Base-by-base conservation (phyloP, 2,329 filamentous ascomycete species). In the Clarireedia monteithiana region DNA sequence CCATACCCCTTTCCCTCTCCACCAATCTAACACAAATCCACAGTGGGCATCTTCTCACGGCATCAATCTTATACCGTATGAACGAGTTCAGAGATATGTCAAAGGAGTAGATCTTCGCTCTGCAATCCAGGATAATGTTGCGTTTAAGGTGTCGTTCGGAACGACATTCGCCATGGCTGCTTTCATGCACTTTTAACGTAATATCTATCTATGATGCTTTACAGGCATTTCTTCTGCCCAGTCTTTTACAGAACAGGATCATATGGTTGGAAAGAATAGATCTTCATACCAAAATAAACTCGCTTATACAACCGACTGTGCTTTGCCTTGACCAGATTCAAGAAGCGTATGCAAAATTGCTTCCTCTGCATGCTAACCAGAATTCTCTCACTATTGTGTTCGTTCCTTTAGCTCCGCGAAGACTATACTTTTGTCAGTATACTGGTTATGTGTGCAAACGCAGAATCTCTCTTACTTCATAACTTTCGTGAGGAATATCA, bases 381-480 rank as follows among this genome's bases (percentile, higher is more conserved):
- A 90, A 90, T 30, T 88, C 84, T 57, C 81, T 79, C 3, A 89
- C 81, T 1, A 88, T 75, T 54, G 83, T 78, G 60, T 85, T 88
- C 3, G 86, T 89, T 50, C 77, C 73, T 60, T 79, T 77, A 1
- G 79, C 75, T 6, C 87, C 86, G 40, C 87, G 76, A 36, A 89
- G 72, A 65, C 82, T 85, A 56, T 1, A 40, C 30, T 14, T 34
- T 34, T 34, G 30, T 34, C 9, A 34, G 30, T 12, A 34, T 34
- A 34, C 30, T 4, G 2, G 10, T 2, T 10, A 12, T 34, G 10
- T 34, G 10, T 34, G 30, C 20, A 20, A 14, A 34, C 10, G 30
- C 10, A 9, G 30, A 34, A 12, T 34, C 10, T 34, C 12, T 34
- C 77, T 67, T 67, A 85, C 80, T 74, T 82, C 34, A 86, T 72